Evolutionary conservation across 2,329 filamentous ascomycete species (phyloP).

Genomic region (Grosmannia clavigera): DNA sequence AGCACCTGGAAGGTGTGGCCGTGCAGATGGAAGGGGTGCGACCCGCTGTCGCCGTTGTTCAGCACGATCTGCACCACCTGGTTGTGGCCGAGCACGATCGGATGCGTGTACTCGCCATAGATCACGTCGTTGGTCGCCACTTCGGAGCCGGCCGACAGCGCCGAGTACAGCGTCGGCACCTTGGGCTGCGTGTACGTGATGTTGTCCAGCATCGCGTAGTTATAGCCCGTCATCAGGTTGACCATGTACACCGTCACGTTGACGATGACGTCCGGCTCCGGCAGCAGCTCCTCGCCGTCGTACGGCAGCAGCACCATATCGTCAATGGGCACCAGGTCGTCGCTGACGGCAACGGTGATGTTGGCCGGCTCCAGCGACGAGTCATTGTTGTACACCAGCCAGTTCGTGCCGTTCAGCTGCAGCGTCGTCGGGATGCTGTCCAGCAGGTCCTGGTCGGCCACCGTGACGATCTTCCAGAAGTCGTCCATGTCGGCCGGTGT

Average conservation of each 20-base stretch:
- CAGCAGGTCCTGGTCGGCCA: conserved; percentile 44
- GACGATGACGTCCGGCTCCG: conserved; percentile 50
- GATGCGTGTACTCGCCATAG: conserved; percentile 54
- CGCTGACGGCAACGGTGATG: conserved; percentile 13
- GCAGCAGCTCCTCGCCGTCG: conserved; percentile 49
- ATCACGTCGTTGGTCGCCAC: conserved; percentile 43
- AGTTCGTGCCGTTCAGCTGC: conserved; percentile 57
- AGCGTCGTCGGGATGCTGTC: conserved; percentile 53
- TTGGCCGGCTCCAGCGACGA: conserved; percentile 30
- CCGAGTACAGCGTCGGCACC: conserved; percentile 71
- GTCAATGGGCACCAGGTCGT: conserved; percentile 56
- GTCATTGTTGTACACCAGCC: conserved; percentile 45
- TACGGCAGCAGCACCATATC: conserved; percentile 60
- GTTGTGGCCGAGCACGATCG: conserved; percentile 54
- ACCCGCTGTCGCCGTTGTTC: conserved; percentile 62
- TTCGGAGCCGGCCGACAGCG: conserved; percentile 43
- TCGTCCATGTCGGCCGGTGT: conserved; percentile 46
- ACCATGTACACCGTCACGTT: conserved; percentile 54
- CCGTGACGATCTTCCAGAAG: conserved; percentile 52
- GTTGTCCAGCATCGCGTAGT: conserved; percentile 60
- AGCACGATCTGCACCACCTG: conserved; percentile 62
- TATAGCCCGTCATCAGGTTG: conserved; percentile 36
- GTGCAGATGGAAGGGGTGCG: conserved; percentile 69
- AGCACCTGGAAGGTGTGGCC: conserved; percentile 57
- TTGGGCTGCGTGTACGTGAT: conserved; percentile 63